Base-by-base conservation (phyloP, 768 basidiomycete genomes). In the Mycena latifolia region DNA sequence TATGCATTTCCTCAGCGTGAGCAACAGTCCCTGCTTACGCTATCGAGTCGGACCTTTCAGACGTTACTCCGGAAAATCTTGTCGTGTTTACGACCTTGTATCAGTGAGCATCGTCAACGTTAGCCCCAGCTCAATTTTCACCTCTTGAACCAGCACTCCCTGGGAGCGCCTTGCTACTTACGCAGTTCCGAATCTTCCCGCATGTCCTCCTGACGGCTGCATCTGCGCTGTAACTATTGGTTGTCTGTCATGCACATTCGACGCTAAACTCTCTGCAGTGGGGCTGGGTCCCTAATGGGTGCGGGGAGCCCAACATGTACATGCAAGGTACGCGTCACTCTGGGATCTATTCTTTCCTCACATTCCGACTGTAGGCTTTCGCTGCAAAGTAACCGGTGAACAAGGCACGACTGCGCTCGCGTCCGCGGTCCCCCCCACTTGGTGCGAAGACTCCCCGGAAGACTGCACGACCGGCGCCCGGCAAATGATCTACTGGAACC, bases 271-370 rank as follows among this genome's bases (percentile, higher is more conserved):
- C 35, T n/a, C 37, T 33, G 43, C 59, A 83, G 81, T 83, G 82
- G 82, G 81, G 80, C 54, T 82, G 82, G 82, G 81, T 84, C 66
- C 37, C 62, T 0, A 57, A 72, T 29, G 78, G 79, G 1, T 83
- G 83, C 52, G 84, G 83, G 9, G 75, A 79, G 59, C 79, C 82
- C 4, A 84, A 84, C 66, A 84, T 84, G 71, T 85, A 83, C 69
- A 83, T 83, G 81, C 68, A 76, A 37, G 77, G 76, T 31, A n/a
- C 41, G 45, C 29, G 14, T 37, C 29, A 9, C 27, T 45, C 46
- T 31, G 6, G 37, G 22, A 5, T 37, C n/a, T 22, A 43, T 15
- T 10, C 11, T 25, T 20, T n/a, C 3, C 12, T 14, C 31, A 41
- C 17, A 28, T 28, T 29, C 35, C 3, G 31, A 17, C 20, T 37